A percentile compares a stretch with the other conserved stretches of the same genome.
Evolutionary conservation across 1,139 yeast genomes (phyloP).

Genomic region (Hemisphaericaspora xylanilytica): DNA sequence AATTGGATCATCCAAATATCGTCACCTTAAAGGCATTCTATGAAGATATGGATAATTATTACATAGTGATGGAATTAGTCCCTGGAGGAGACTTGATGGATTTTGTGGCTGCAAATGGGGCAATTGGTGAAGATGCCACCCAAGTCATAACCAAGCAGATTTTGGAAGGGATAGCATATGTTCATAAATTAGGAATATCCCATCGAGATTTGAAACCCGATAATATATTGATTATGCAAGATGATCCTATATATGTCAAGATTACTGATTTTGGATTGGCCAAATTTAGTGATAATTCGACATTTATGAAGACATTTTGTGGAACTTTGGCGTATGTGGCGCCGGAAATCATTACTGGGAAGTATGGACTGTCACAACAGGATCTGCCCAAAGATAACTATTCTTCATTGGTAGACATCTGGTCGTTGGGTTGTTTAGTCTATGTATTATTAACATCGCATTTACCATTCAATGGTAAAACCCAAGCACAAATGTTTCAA

Average conservation of each 20-base stretch:
- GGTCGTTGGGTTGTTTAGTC: conserved; percentile 86
- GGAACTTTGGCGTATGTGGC: conserved; percentile 92
- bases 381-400: conserved; percentile 40
- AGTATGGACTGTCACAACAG: conserved; percentile 41
- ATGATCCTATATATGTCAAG: conserved; percentile 85
- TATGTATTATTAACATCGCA: conserved; percentile 90
- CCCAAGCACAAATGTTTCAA: conserved; percentile 79
- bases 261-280: conserved; percentile 94
- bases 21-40: conserved; percentile 80
- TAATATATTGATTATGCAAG: conserved; percentile 84
- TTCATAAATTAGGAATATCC: conserved; percentile 84
- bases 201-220: conserved; percentile 95
- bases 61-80: conserved; percentile 90
- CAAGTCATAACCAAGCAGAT: conserved; percentile 84
- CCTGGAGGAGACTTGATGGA: conserved; percentile 99
- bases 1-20: conserved; percentile 79
- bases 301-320: conserved; percentile 83
- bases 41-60: conserved; percentile 78
- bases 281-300: conserved; percentile 71
- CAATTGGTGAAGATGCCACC: conserved; percentile 87
- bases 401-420: conserved; percentile 87
- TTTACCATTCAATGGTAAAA: conserved; percentile 88
- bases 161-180: conserved; percentile 78
- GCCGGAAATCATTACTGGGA: conserved; percentile 86
- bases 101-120: conserved; percentile 88